Percentiles rank a stretch among this genome's conserved stretches.
phyloP scores from a whole-genome alignment of 768 basidiomycete species.

The Lactarius hatsudake region DNA sequence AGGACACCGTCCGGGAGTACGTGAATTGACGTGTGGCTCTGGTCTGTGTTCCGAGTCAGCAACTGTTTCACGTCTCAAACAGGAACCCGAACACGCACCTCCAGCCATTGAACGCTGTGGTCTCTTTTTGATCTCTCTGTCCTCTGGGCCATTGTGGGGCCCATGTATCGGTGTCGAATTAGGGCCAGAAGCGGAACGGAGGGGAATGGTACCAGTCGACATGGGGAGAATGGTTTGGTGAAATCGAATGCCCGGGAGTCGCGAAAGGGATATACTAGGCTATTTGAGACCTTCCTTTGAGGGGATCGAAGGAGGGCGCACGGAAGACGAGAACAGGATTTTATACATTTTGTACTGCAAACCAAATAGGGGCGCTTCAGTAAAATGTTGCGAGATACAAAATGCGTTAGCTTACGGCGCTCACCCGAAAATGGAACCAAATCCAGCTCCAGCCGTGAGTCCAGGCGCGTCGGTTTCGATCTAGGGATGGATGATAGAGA shows the following conservation, averaged over 20 bases:
- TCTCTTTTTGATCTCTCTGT: background rate
- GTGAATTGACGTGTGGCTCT: background rate
- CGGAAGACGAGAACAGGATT: too few species aligned
- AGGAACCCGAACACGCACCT: background rate
- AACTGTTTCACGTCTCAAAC: background rate
- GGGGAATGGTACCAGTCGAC: background rate
- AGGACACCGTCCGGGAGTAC: background rate
- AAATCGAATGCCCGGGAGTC: background rate
- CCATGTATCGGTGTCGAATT: background rate
- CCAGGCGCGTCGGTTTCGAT: too few species aligned
- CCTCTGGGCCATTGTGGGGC: background rate
- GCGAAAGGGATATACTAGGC: background rate
- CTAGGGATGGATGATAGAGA: too few species aligned
- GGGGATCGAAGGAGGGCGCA: too few species aligned
- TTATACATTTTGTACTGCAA: too few species aligned
- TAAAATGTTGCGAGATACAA: too few species aligned
- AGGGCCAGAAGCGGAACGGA: background rate
- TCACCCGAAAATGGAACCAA: too few species aligned
- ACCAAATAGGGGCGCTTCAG: too few species aligned
- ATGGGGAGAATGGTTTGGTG: background rate
- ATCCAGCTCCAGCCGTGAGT: too few species aligned
- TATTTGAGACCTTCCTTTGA: background rate
- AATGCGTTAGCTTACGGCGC: too few species aligned
- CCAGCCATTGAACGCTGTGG: background rate
- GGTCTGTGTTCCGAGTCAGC: background rate